Percentiles rank a stretch among this genome's conserved stretches.
phyloP scores from a whole-genome alignment of 1,139 yeast genomes.

The Candida pseudocylindracea region DNA sequence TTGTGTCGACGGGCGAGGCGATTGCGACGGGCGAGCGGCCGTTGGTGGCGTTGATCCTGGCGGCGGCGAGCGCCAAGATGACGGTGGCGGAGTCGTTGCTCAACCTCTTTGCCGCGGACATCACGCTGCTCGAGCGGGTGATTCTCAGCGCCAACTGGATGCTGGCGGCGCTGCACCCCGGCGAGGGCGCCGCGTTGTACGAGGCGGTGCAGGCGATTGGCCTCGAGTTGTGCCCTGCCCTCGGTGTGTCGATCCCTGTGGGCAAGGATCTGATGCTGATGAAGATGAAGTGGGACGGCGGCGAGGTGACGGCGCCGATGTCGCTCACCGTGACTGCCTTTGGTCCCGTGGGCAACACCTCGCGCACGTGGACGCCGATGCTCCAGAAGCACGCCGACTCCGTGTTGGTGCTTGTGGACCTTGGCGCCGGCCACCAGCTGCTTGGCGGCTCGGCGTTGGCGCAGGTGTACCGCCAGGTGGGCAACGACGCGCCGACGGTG shows the following conservation, averaged over 20 bases:
- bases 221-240: constrained; percentile 78
- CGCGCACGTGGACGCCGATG: constrained; percentile 92
- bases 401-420: constrained; percentile 49
- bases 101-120: constrained; percentile 80
- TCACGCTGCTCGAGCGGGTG: constrained; percentile 50
- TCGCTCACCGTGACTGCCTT: constrained; percentile 87
- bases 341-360: constrained; percentile 66
- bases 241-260: constrained; percentile 86
- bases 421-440: constrained; percentile 30
- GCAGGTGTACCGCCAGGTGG: constrained; percentile 79
- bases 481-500: constrained; percentile 67
- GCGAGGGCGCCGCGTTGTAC: constrained; percentile 89
- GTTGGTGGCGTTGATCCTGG: constrained; percentile 65
- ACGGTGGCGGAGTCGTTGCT: constrained; percentile 87
- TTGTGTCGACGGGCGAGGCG: constrained; percentile 77
- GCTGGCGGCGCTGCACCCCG: constrained; percentile 91
- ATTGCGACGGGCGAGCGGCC: constrained; percentile 97
- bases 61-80: constrained; percentile 95
- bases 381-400: constrained; percentile 17
- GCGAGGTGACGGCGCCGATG: constrained; percentile 86
- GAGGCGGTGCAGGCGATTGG: constrained; percentile 98
- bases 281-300: constrained; percentile 95
- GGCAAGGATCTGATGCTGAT: constrained; percentile 99
- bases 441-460: constrained; percentile 92
- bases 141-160: constrained; percentile 97